A percentile compares a stretch with the other conserved stretches of the same genome.
Conservation (phyloP, 169 alveolate species). For the Eimeria falciformis region DNA sequence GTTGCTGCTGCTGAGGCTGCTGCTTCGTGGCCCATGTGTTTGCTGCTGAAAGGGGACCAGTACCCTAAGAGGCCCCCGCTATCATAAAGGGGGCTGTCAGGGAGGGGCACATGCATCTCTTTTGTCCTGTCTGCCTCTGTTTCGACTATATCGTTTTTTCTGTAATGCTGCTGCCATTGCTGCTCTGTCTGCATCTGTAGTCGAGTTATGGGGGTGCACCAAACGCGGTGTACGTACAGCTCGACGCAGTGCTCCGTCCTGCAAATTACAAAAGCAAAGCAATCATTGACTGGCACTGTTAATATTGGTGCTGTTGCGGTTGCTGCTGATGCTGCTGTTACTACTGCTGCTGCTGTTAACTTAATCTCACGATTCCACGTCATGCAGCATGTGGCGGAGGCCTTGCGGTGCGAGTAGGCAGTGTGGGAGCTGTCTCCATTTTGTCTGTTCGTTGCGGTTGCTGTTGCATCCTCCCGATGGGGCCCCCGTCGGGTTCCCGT, state of each 20-base stretch:
- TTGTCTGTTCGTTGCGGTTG: not conserved
- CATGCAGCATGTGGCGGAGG: conserved; percentile 15
- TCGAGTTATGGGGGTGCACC: conserved; percentile 27
- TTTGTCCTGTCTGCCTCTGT: not conserved
- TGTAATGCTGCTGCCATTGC: not conserved
- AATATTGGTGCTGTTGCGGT: not conserved
- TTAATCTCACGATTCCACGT: not conserved
- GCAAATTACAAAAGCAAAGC: not conserved
- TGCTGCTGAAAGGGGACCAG: conserved; percentile 31
- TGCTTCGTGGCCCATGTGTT: not conserved
- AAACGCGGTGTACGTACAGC: conserved; percentile 58
- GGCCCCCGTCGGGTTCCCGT: not conserved
- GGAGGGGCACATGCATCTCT: conserved; percentile 11
- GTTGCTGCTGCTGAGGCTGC: not conserved
- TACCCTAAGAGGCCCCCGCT: conserved; percentile 38
- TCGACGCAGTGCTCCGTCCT: not conserved
- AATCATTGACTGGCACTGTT: not conserved
- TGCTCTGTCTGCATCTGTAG: not conserved
- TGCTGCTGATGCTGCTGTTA: not conserved
- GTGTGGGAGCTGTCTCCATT: not conserved
- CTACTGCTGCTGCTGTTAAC: conserved; percentile 9
- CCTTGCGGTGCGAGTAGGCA: not conserved
- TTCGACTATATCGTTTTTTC: not conserved
- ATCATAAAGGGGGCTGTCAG: conserved; percentile 34
- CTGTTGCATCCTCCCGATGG: not conserved